Evolutionary conservation across 352 stramenopile species (phyloP), one percentile per base, ranked within the genome.

Genomic region (Phytopythium oedochilum): DNA sequence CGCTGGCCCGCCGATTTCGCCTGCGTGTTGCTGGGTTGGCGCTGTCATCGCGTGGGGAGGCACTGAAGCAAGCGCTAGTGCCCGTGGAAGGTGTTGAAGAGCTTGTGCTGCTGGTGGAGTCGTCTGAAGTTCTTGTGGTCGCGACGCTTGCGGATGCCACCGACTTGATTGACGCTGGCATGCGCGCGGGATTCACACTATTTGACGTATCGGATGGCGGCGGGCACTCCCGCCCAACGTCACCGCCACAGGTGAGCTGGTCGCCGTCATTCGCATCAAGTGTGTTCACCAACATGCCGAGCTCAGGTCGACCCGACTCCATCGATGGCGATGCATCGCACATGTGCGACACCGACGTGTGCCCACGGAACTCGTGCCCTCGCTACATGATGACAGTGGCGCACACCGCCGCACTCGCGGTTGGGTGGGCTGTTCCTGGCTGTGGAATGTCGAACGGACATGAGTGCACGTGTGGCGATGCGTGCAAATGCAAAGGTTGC

Each of bases 341-440:
- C 38, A 61, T 75, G 11, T 94, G 84, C 43, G 76, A 89, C 55
- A 75, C 85, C 53, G 63, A 59, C 15, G 61, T 75, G 18, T 94
- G 82, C 46, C 66, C 76, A 17, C 76, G 78, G 25, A 89, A 80
- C 60, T 75, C 70, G 28, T 94, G 84, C 58, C 62, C 71, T 35
- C 79, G 86, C 51, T 94, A 94, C 59, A 83, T 80, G 59, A 83
- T 70, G 2, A 90, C 77, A 1, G 68, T 94, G 43, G 84, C 84
- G 7, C 84, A 94, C 51, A 88, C 82, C 3, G 84, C 84, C 9
- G 84, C 84, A 5, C 59, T 92, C 6, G 84, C 84, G 29, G 66
- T 92, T 31, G 84, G 84, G 3, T 94, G 84, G 84, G 64, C 74
- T 7, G 78, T 94, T 5, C 79, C 84, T 40, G 84, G 84, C 0